A percentile compares a stretch with the other conserved stretches of the same genome.
These are phyloP conservation scores for Schwanniomyces polymorphus DNA, from an alignment of 805 yeast genomes.

Conservation along the genomic window DNA sequence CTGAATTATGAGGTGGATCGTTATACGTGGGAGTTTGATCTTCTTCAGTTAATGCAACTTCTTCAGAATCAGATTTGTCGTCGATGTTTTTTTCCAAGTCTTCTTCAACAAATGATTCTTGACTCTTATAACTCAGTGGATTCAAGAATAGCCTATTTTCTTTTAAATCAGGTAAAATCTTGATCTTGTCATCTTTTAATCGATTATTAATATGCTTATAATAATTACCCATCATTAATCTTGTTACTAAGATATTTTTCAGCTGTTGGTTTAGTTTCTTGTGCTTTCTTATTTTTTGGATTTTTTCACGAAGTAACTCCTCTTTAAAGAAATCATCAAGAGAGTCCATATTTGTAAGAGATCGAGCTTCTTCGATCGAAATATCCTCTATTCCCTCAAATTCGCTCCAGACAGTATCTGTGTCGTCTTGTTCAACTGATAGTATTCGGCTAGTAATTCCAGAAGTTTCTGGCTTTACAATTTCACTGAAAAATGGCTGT, in stretches of 20 bases:
- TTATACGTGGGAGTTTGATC: conserved; percentile 53
- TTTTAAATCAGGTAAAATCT: conserved; percentile 10
- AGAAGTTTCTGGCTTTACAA: conserved; percentile 46
- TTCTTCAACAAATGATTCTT: background rate
- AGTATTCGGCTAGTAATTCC: conserved; percentile 11
- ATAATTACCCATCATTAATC: conserved; percentile 69
- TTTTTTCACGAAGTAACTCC: conserved; percentile 45
- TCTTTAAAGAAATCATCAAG: conserved; percentile 38
- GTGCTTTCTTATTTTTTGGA: conserved; percentile 46
- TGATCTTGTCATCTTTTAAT: conserved; percentile 15
- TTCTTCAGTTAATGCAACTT: conserved; percentile 45
- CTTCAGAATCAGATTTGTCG: conserved; percentile 20
- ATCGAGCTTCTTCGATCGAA: conserved; percentile 31
- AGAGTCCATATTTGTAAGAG: conserved; percentile 35
- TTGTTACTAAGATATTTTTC: conserved; percentile 55
- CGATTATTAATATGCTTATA: conserved; percentile 45
- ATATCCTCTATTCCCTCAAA: conserved; percentile 36
- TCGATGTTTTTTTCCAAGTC: conserved; percentile 3
- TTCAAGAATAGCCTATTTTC: conserved; percentile 17
- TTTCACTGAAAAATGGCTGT: conserved; percentile 51
- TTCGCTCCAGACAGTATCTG: conserved; percentile 18
- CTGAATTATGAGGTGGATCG: conserved; percentile 36
- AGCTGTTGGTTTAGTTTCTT: conserved; percentile 37
- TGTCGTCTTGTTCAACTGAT: conserved; percentile 12
- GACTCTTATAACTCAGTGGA: conserved; percentile 2